A percentile compares a stretch with the other conserved stretches of the same genome.
Evolutionary conservation across 75 land plant species (phyloP).

Genomic region (Pinus taeda): DNA sequence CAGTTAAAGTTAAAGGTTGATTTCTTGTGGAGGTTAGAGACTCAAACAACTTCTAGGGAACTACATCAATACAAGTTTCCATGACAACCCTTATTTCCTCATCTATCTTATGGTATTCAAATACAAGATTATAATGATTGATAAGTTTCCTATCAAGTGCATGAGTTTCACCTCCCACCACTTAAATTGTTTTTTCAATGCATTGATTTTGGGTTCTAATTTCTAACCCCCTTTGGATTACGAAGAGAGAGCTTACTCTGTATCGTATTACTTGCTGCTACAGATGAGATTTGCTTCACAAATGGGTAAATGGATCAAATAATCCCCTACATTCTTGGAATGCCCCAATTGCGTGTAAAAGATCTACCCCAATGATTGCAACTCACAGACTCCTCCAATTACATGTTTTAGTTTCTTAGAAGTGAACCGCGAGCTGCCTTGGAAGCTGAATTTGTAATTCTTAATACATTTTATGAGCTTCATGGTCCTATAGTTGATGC

Average conservation of each 20-base stretch:
- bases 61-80: too few species aligned
- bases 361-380: conserved; percentile 45
- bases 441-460: background rate
- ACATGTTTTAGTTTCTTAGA: background rate
- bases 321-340: conserved; percentile 38
- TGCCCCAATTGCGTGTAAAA: conserved; percentile 23
- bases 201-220: too few species aligned
- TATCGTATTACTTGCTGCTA: background rate
- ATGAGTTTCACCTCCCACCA: too few species aligned
- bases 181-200: background rate
- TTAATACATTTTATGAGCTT: conserved; percentile 16
- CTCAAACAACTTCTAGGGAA: too few species aligned
- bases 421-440: background rate
- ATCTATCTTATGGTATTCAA: too few species aligned
- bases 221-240: too few species aligned
- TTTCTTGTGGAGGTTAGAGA: too few species aligned
- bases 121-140: too few species aligned
- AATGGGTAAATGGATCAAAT: conserved; percentile 20
- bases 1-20: too few species aligned
- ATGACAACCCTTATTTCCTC: too few species aligned
- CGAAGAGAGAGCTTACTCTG: too few species aligned
- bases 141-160: too few species aligned
- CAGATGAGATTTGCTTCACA: conserved; percentile 35
- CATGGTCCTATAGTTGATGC: conserved; percentile 10
- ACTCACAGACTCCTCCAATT: conserved; percentile 2